Base-by-base conservation (phyloP, 2,329 filamentous ascomycete species). In the Lasiodiplodia theobromae region DNA sequence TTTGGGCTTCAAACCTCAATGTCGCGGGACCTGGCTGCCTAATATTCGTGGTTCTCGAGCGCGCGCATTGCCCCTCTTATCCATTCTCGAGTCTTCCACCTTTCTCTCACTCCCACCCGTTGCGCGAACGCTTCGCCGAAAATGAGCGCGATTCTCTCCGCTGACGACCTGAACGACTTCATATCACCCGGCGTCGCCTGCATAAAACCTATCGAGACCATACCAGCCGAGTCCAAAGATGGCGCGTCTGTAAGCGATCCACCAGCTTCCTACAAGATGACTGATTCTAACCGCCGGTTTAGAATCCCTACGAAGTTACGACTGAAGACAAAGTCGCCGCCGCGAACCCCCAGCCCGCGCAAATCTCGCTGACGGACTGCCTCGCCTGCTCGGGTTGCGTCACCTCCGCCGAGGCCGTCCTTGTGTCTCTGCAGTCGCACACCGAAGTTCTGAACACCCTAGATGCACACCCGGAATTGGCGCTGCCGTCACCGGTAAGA, bases 91-190 rank as follows among this genome's bases (percentile, higher is more conserved):
- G 10, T 28, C 56, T 67, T 56, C 18, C n/a, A 38, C 47, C 28
- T 40, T 57, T 18, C 11, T 53, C 38, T 62, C 21, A 5, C 64
- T 68, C 60, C 44, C 62, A 34, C 51, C 67, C 63, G 64, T 40
- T 16, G 2, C 57, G n/a, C n/a, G 23, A 28, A 52, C 28, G 6
- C 4, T 12, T 28, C 34, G 49, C 57, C 28, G 73, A 76, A 69
- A 67, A 99, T 99, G 96, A 97, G 94, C 78, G 96, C 96, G 71
- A 99, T 99, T 76, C 91, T 99, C 75, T 98, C 94, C 68, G 91
- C 92, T 76, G 95, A 99, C 84, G 94, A 97, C 80, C 86, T 99
- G 70, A 99, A 99, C 85, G 96, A 99, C 85, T 99, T 99, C 83
- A 99, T 99, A 78, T 96, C 92, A 68, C 96, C 96, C 16, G 94